Evolutionary conservation across 768 basidiomycete genomes (phyloP).

Genomic region (Auriscalpium microsporum): DNA sequence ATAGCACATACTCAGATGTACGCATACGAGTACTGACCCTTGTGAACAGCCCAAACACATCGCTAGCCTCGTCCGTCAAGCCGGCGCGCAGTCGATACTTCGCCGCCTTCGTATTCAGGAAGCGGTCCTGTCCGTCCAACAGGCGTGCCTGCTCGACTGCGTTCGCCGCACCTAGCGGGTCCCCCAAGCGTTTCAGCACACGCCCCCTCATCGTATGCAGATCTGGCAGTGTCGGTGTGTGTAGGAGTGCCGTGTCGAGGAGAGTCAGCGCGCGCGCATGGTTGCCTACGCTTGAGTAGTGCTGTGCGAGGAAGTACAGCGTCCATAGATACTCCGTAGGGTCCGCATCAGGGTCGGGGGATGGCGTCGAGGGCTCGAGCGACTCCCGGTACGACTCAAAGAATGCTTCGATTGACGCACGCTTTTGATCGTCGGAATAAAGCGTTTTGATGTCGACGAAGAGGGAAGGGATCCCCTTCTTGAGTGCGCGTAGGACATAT

Average conservation of each 20-base stretch:
- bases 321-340: constrained; percentile 91
- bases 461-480: constrained; percentile 85
- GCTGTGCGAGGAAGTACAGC: constrained; percentile 90
- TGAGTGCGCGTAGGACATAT: constrained; percentile 64
- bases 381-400: constrained; percentile 41
- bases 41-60: constrained; percentile 80
- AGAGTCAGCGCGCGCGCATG: constrained; percentile 45
- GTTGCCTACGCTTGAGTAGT: constrained; percentile 60
- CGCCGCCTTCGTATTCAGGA: constrained; percentile 87
- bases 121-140: constrained; percentile 91
- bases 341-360: constrained; percentile 29
- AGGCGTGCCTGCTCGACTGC: constrained; percentile 73
- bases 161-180: constrained; percentile 63
- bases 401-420: constrained; percentile 57
- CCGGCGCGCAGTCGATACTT: constrained; percentile 88
- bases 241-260: constrained; percentile 57
- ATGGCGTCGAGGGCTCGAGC: constrained; percentile 20
- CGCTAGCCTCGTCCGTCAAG: constrained; percentile 63
- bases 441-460: constrained; percentile 89
- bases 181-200: constrained; percentile 80
- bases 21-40: constrained; percentile 39
- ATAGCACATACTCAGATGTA: neutral
- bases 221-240: constrained; percentile 93
- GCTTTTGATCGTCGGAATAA: constrained; percentile 60
- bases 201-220: constrained; percentile 76